Evolutionary conservation across 352 stramenopile genomes (phyloP), one percentile per base, ranked within the genome.

Genomic region (Pythium aquatile): DNA sequence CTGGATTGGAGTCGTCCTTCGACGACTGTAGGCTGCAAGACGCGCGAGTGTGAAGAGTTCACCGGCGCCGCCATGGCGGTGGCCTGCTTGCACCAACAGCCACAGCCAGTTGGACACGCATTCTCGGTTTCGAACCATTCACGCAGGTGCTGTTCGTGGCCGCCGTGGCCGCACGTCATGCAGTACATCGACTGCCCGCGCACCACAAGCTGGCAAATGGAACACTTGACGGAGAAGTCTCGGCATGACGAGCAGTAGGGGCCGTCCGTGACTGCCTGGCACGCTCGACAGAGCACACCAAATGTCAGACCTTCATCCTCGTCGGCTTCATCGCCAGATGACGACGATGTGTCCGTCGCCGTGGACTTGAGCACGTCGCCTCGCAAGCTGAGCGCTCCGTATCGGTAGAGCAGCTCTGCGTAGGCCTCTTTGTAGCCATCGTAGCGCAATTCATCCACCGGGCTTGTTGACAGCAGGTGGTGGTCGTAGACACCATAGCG

Each of bases 111-210:
- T 0, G 87, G 87, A 61, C 87, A 95, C 33, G 76, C 69, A 13
- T 79, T 84, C 63, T 94, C 83, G 6, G 73, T 58, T 26, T 84
- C 78, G 57, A 96, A 96, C 87, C 87, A 96, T 35, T 80, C 79
- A 55, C 78, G 83, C 24, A 94, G 62, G 55, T 96, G 87, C 39
- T 72, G 60, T 5, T 76, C 76, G 53, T 96, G 87, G 52, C 87
- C 87, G 28, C 87, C 87, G 56, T 96, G 87, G 28, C 87, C 87
- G 48, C 87, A 96, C 0, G 78, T 88, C 71, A 94, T 87, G 61
- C 87, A 96, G 59, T 89, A 94, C 83, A 93, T 92, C 20, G 83
- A 92, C 62, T 96, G 83, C 1, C 87, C 87, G 30, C 87, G 81
- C 44, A 96, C 83, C 11, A 88, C 83, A 29, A 96, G 78, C 55